Conservation (phyloP, 768 basidiomycete species). For the Coprinellus micaceus region DNA sequence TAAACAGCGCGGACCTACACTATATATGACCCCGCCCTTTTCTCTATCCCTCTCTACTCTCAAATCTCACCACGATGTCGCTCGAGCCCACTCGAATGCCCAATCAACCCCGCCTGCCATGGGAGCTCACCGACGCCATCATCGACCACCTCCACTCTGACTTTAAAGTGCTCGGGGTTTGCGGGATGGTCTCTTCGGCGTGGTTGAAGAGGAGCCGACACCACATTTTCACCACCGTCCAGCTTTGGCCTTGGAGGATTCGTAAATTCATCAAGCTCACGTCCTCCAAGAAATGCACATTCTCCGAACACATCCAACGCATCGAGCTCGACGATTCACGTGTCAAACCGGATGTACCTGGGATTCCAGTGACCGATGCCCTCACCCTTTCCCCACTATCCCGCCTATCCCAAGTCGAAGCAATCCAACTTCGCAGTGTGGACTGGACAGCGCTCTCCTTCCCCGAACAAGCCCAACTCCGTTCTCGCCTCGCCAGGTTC, state of each 20-base stretch:
- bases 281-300: slow-evolving; percentile 19
- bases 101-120: slow-evolving; percentile 19
- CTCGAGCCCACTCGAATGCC: not conserved
- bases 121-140: slow-evolving; percentile 31
- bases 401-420: slow-evolving; percentile 17
- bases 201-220: slow-evolving; percentile 29
- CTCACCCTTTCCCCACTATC: slow-evolving; percentile 17
- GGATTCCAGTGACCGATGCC: slow-evolving; percentile 14
- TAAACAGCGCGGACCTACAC: not conserved
- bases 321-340: slow-evolving; percentile 24
- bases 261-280: slow-evolving; percentile 22
- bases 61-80: not conserved
- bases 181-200: slow-evolving; percentile 29
- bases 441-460: slow-evolving; percentile 26
- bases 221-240: slow-evolving; percentile 28
- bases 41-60: not conserved
- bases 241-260: slow-evolving; percentile 27
- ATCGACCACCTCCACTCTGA: slow-evolving; percentile 31
- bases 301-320: slow-evolving; percentile 22
- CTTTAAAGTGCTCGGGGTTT: slow-evolving; percentile 19
- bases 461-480: slow-evolving; percentile 15
- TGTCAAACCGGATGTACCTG: not conserved
- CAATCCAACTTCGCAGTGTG: slow-evolving; percentile 23
- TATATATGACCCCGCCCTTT: not conserved
- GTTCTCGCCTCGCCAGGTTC: slow-evolving; percentile 18